Conservation (phyloP, 495 filamentous ascomycete species). For the Penicillium simplicissimum region DNA sequence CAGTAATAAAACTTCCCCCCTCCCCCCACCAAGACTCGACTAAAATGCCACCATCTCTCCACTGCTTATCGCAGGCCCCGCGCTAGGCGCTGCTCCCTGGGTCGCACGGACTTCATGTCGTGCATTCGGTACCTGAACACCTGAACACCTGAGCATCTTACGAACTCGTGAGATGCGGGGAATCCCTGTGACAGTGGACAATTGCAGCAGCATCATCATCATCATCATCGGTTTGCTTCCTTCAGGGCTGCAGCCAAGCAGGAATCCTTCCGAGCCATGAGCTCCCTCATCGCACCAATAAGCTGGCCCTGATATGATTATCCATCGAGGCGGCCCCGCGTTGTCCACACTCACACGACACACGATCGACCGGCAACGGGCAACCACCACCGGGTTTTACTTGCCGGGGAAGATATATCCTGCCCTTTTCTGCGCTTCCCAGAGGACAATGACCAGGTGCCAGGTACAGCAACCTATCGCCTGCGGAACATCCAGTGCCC, state of each 20-base stretch:
- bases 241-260: not conserved
- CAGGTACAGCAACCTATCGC: too few species aligned
- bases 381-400: not conserved
- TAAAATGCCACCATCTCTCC: not conserved
- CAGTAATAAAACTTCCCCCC: not conserved
- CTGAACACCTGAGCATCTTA: not conserved
- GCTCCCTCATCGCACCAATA: constrained; percentile 8
- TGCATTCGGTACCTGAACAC: constrained; percentile 17
- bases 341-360: constrained; percentile 11
- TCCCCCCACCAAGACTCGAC: not conserved
- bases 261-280: not conserved
- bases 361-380: constrained; percentile 16
- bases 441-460: not conserved
- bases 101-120: constrained; percentile 11
- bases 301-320: constrained; percentile 1
- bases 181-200: not conserved
- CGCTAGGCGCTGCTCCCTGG: constrained; percentile 17
- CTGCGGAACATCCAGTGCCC: not conserved
- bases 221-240: not conserved
- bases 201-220: not conserved
- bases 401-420: constrained; percentile 2
- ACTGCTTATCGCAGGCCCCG: constrained; percentile 20
- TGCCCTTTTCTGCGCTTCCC: not conserved
- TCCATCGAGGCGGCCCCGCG: constrained; percentile 11
- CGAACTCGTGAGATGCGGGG: constrained; percentile 1